Percentiles rank a stretch among this genome's conserved stretches.
These are phyloP conservation scores for Candida easanensis DNA, from an alignment of 805 yeast species.

Conservation along the genomic window DNA sequence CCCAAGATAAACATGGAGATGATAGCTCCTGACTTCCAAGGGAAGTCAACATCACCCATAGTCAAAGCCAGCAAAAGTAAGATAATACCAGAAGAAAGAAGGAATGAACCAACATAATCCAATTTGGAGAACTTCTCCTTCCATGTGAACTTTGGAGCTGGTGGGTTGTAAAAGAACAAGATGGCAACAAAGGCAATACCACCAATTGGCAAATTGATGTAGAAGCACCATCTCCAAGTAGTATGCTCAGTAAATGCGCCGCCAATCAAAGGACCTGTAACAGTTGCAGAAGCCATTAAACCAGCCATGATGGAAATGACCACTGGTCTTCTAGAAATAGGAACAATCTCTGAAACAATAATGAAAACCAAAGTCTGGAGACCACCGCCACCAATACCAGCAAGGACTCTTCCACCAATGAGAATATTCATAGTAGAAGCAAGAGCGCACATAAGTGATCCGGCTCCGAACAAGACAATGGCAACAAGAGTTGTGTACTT, in stretches of 20 bases:
- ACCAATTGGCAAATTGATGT: slow-evolving; percentile 56
- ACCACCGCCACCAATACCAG: slow-evolving; percentile 73
- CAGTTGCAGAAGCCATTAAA: slow-evolving; percentile 46
- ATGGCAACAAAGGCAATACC: slow-evolving; percentile 42
- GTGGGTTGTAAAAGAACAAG: slow-evolving; percentile 40
- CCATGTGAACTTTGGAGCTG: slow-evolving; percentile 37
- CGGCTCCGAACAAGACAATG: slow-evolving; percentile 52
- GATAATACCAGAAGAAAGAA: slow-evolving; percentile 42
- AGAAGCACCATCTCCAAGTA: slow-evolving; percentile 74
- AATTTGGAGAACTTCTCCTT: slow-evolving; percentile 38
- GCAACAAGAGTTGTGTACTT: slow-evolving; percentile 47
- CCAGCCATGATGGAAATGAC: slow-evolving; percentile 21
- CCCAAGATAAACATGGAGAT: slow-evolving; percentile 34
- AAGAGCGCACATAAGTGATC: slow-evolving; percentile 58
- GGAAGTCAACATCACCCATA: slow-evolving; percentile 48
- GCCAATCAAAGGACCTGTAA: slow-evolving; percentile 63
- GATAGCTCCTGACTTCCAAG: slow-evolving; percentile 55
- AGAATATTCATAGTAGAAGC: slow-evolving; percentile 54
- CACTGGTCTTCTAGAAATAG: slow-evolving; percentile 29
- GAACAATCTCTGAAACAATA: slow-evolving; percentile 49
- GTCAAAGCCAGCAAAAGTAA: slow-evolving; percentile 47
- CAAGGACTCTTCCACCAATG: slow-evolving; percentile 67
- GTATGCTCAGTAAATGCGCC: slow-evolving; percentile 59
- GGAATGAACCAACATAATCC: slow-evolving; percentile 46
- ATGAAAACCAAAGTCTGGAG: slow-evolving; percentile 55